Evolutionary conservation across 2,329 filamentous ascomycete species (phyloP).

Genomic region (Plenodomus lindquistii): DNA sequence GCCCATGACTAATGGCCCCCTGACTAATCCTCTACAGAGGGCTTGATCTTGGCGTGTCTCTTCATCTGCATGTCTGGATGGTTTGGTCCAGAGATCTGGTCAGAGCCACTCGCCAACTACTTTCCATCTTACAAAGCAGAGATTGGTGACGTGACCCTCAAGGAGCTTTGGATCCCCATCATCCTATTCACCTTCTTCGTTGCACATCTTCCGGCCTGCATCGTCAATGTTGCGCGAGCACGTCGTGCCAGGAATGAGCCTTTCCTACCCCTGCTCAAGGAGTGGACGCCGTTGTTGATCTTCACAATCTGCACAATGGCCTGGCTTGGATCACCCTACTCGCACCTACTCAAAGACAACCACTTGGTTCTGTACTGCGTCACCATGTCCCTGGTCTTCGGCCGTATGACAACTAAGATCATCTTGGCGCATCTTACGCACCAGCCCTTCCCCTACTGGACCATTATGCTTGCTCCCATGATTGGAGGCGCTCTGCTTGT

Average conservation of each 20-base stretch:
- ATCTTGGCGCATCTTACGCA: conserved; percentile 92
- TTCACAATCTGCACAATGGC: conserved; percentile 75
- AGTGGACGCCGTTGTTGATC: conserved; percentile 89
- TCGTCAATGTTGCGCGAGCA: conserved; percentile 81
- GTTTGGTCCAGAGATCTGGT: conserved; percentile 88
- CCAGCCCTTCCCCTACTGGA: conserved; percentile 97
- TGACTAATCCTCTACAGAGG: conserved; percentile 58
- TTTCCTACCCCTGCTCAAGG: conserved; percentile 80
- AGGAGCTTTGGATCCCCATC: conserved; percentile 81
- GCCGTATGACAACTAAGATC: conserved; percentile 98
- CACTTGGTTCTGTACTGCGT: conserved; percentile 90
- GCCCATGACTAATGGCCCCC: background rate
- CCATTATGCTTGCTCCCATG: conserved; percentile 83
- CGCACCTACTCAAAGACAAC: conserved; percentile 78
- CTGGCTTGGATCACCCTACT: conserved; percentile 91
- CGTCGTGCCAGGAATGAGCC: conserved; percentile 73
- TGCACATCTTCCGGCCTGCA: conserved; percentile 82
- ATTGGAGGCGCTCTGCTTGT: conserved; percentile 80
- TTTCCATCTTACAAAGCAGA: conserved; percentile 49
- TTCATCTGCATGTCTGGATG: conserved; percentile 87
- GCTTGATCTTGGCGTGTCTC: conserved; percentile 81
- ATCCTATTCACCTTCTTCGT: conserved; percentile 52
- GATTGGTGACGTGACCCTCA: conserved; percentile 75
- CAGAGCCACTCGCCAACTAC: conserved; percentile 67
- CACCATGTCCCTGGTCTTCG: conserved; percentile 96